Percentiles rank a stretch among this genome's conserved stretches.
Conservation (phyloP, 164 flowering plant genomes). For the Taxillus chinensis region DNA sequence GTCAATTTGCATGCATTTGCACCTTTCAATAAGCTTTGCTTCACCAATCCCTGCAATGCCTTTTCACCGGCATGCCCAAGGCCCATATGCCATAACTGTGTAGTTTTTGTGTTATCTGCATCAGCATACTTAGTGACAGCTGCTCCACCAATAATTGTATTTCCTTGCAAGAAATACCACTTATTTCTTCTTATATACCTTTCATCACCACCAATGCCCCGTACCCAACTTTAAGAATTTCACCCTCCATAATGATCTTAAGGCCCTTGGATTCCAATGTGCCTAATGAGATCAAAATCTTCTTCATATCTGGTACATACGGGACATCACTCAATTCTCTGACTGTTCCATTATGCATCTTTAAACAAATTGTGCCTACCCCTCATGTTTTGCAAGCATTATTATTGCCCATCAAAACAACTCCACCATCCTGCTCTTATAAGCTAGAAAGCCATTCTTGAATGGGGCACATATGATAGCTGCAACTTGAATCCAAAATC, state of each 20-base stretch:
- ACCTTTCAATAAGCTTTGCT: conserved; percentile 11
- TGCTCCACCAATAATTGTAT: conserved; percentile 1
- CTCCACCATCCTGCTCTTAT: conserved; percentile 5
- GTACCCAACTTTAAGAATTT: background rate
- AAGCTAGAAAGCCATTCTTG: conserved; percentile 7
- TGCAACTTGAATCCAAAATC: conserved; percentile 9
- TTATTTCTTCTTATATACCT: background rate
- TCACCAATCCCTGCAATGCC: conserved; percentile 2
- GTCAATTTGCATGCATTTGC: conserved; percentile 1
- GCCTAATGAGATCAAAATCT: conserved; percentile 10
- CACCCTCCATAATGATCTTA: conserved; percentile 1
- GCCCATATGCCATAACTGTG: conserved; percentile 12
- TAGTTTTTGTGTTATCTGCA: background rate
- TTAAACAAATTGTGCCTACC: background rate
- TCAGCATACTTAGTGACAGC: background rate
- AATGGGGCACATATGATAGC: conserved; percentile 12
- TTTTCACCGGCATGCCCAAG: conserved; percentile 11
- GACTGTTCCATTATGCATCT: conserved; percentile 5
- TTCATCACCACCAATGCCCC: conserved; percentile 8
- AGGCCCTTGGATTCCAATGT: conserved; percentile 1
- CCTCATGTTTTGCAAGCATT: background rate
- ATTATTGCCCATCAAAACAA: conserved; percentile 7
- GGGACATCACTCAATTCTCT: conserved; percentile 3
- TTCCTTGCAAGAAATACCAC: background rate
- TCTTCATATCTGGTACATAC: conserved; percentile 9